Percentiles rank a stretch among this genome's conserved stretches.
Evolutionary conservation across 164 flowering plant species (phyloP).

Genomic region (Malania oleifera): DNA sequence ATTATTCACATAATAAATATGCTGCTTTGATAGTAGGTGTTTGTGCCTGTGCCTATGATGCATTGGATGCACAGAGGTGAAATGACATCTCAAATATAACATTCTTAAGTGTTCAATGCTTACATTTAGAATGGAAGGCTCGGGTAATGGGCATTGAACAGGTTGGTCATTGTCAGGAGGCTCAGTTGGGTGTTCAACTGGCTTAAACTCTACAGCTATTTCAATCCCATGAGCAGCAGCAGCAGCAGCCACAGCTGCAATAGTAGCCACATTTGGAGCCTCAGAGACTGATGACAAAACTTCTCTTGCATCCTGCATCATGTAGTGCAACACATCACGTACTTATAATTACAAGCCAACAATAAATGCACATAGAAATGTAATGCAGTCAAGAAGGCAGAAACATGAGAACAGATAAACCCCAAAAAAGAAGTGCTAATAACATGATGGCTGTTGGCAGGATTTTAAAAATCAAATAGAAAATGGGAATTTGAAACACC

Average conservation of each 20-base stretch:
- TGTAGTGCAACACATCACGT: background rate
- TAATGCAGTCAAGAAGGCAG: background rate
- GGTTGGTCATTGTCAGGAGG: conserved; percentile 82
- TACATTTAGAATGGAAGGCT: conserved; percentile 93
- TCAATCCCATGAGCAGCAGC: conserved; percentile 70
- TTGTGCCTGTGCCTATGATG: too few species aligned
- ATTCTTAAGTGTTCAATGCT: conserved; percentile 20
- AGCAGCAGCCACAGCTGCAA: conserved; percentile 18
- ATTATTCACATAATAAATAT: too few species aligned
- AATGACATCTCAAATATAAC: too few species aligned
- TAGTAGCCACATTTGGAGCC: conserved; percentile 17
- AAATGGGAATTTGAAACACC: background rate
- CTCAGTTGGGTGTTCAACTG: conserved; percentile 83
- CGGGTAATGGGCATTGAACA: conserved; percentile 85
- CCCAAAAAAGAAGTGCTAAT: background rate
- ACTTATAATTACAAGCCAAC: background rate
- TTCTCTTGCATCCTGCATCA: conserved; percentile 57
- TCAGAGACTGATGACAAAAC: conserved; percentile 47
- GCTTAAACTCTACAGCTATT: conserved; percentile 80
- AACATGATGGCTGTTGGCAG: too few species aligned
- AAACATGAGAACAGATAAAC: background rate
- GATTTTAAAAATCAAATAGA: too few species aligned
- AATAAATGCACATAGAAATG: background rate
- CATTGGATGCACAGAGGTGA: too few species aligned
- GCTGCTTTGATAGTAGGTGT: too few species aligned